Evolutionary conservation across 2,329 filamentous ascomycete species (phyloP).

Genomic region (Fusarium ramigenum): DNA sequence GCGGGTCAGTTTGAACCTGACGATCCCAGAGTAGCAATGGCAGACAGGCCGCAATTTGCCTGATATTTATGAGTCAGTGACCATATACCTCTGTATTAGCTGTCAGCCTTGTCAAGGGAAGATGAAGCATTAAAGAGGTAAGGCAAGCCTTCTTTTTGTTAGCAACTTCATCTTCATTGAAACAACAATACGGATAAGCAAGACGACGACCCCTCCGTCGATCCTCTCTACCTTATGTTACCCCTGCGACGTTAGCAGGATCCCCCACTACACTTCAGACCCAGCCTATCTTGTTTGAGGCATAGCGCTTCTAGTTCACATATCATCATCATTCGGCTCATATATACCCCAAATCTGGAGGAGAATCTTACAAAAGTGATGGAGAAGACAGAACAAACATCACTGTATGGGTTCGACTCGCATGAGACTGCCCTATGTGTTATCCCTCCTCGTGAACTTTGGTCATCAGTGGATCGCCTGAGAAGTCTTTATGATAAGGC

Average conservation of each 20-base stretch:
- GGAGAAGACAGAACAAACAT: conserved; percentile 6
- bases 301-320: not conserved
- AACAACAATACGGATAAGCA: not conserved
- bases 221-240: not conserved
- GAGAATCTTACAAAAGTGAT: conserved; percentile 5
- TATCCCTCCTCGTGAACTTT: conserved; percentile 61
- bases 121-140: not conserved
- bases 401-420: conserved; percentile 45
- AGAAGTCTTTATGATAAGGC: conserved; percentile 71
- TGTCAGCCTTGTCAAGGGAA: not conserved
- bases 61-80: not conserved
- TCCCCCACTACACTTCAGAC: not conserved
- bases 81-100: not conserved
- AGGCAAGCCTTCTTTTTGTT: not conserved
- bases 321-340: not conserved
- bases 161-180: not conserved
- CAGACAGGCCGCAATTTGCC: not conserved
- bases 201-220: not conserved
- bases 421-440: conserved; percentile 70
- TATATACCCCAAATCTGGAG: not conserved
- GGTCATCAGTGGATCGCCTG: conserved; percentile 61
- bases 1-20: not conserved
- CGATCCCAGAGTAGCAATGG: not conserved
- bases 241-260: not conserved
- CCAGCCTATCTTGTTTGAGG: not conserved